Conservation (phyloP, 768 basidiomycete genomes). For the Leucogyrophana mollusca region DNA sequence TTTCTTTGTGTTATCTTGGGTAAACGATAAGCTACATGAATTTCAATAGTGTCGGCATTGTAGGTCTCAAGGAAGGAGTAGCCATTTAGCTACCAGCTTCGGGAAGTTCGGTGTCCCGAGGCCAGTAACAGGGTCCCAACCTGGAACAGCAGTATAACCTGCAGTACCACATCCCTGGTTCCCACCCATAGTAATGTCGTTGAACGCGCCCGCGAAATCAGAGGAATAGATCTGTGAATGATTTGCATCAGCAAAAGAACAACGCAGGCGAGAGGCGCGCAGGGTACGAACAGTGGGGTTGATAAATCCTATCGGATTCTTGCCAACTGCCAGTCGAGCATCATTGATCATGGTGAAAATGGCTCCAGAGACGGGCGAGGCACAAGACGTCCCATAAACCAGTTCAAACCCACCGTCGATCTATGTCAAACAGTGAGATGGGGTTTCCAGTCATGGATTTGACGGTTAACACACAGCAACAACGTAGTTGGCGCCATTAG, state of each 20-base stretch:
- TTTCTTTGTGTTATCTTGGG: too few relatives aligned
- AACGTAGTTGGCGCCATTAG: constrained; percentile 39
- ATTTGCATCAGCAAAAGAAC: constrained; percentile 9
- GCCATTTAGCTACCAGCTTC: constrained; percentile 35
- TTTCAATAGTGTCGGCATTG: too few relatives aligned
- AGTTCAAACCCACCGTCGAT: constrained; percentile 2
- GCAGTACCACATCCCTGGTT: constrained; percentile 38
- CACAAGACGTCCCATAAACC: constrained; percentile 13
- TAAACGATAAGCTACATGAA: too few relatives aligned
- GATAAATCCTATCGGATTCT: constrained; percentile 39
- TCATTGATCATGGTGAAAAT: constrained; percentile 40
- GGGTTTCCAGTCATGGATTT: not conserved
- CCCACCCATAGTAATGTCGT: constrained; percentile 35
- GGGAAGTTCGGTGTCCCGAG: constrained; percentile 42
- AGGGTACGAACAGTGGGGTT: constrained; percentile 34
- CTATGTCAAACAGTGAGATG: not conserved
- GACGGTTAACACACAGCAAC: constrained; percentile 38
- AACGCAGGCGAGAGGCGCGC: not conserved
- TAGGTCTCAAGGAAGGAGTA: constrained; percentile 30
- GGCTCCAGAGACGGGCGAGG: constrained; percentile 32
- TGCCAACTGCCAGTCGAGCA: constrained; percentile 33
- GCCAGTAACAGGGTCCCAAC: constrained; percentile 41
- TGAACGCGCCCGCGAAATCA: constrained; percentile 34
- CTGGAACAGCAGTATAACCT: constrained; percentile 25
- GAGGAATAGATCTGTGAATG: constrained; percentile 12